Evolutionary conservation across 2,329 filamentous ascomycete genomes (phyloP), one percentile per base, ranked within the genome.

Genomic region (Stylonectria norvegica): DNA sequence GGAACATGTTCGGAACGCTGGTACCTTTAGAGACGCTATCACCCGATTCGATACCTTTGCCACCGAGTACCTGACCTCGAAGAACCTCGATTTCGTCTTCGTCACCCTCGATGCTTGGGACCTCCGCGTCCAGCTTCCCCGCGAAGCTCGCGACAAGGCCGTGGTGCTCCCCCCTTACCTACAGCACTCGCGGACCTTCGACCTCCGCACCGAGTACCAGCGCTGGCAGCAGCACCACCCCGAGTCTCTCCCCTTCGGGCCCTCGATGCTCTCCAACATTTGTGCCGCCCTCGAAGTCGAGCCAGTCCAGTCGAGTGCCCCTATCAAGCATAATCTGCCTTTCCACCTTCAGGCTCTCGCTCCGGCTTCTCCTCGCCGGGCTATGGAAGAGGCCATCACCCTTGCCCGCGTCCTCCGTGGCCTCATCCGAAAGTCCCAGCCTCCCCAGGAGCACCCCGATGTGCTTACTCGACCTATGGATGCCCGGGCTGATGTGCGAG

Each of bases 91-190:
- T 60, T 98, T 98, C 64, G 90, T 94, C 51, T 98, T 98, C 66
- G 93, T 98, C 47, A 98, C 93, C 29, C 82, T 98, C 58, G 94
- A 97, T 68, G 90, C 91, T 32, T 98, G 93, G 93, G 93, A 98
- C 65, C 82, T 98, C 45, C 89, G 93, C 56, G 93, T 98, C 43
- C 93, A 98, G 75, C 80, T 98, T 62, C 93, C 93, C 34, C 88
- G 93, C 50, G 93, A 98, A 73, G 93, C 93, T 61, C 88, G 93
- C 59, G 93, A 98, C 73, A 98, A 98, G 77, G 86, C 90, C 53
- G 93, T 97, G 29, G 93, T 97, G 36, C 80, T 98, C 23, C 93
- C 93, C 16, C 86, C 91, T 8, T 98, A 98, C 67, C 79, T 98
- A 45, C 93, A 98, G 72, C 93, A 98, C 73, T 96, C 93, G 27